Conservation (phyloP, 2,329 filamentous ascomycete genomes). For the Echinosphaeria canescens region DNA sequence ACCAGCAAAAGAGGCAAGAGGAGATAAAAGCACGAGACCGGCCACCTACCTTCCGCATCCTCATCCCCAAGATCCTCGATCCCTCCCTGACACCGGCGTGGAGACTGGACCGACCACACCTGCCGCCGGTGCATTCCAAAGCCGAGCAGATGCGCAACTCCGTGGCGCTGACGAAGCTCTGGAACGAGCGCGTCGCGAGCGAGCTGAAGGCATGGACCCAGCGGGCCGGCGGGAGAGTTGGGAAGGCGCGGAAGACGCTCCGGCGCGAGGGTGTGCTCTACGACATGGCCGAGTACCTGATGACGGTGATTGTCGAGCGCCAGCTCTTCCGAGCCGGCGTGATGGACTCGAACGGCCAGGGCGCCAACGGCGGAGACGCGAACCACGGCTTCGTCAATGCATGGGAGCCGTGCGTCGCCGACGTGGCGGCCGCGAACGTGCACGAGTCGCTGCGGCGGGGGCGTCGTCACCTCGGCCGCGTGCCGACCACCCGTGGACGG, state of each 20-base stretch:
- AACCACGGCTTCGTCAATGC: conserved; percentile 16
- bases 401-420: conserved; percentile 15
- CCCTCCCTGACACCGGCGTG: conserved; percentile 31
- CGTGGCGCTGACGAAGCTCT: conserved; percentile 22
- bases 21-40: too few relatives aligned
- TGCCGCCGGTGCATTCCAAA: conserved; percentile 20
- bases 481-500: too few relatives aligned
- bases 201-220: conserved; percentile 20
- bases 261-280: conserved; percentile 19
- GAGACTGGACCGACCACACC: conserved; percentile 16
- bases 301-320: conserved; percentile 22
- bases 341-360: conserved; percentile 19
- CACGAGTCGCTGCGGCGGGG: too few relatives aligned
- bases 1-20: too few relatives aligned
- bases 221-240: conserved; percentile 9
- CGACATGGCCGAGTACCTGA: conserved; percentile 16
- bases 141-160: conserved; percentile 32
- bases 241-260: conserved; percentile 12
- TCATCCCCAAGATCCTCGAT: conserved; percentile 29
- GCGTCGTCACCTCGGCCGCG: too few relatives aligned
- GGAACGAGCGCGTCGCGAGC: conserved; percentile 22
- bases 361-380: conserved; percentile 11
- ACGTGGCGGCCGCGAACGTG: not conserved
- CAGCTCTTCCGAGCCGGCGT: conserved; percentile 20
- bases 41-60: conserved; percentile 18